phyloP scores from a whole-genome alignment of 2,329 filamentous ascomycete genomes.

The Dactylonectria estremocensis region DNA sequence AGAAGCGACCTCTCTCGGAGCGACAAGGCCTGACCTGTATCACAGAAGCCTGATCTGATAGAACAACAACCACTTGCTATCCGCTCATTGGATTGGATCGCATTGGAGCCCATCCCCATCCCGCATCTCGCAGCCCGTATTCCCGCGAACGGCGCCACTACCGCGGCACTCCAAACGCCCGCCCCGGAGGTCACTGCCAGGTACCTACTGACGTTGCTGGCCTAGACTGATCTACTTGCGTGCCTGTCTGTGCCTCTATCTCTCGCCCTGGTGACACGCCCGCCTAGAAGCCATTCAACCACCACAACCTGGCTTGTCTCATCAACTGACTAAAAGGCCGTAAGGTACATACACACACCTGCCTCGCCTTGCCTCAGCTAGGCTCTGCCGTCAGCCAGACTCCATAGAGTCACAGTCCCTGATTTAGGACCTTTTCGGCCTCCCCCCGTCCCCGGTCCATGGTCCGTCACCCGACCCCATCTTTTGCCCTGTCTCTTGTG shows the following conservation, averaged over 20 bases:
- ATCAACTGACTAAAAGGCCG: conserved; percentile 31
- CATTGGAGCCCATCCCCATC: conserved; percentile 13
- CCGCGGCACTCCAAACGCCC: conserved; percentile 21
- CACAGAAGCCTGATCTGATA: too few relatives aligned
- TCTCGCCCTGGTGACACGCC: conserved; percentile 31
- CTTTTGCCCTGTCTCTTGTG: conserved; percentile 45
- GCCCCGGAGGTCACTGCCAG: conserved; percentile 40
- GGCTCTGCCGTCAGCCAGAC: conserved; percentile 19
- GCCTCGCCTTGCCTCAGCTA: conserved; percentile 14
- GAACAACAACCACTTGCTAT: too few relatives aligned
- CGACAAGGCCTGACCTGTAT: too few relatives aligned
- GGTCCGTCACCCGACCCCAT: conserved; percentile 50
- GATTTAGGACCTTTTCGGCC: conserved; percentile 38
- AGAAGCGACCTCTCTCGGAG: background rate
- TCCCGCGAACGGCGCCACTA: conserved; percentile 20
- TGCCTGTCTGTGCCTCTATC: conserved; percentile 31
- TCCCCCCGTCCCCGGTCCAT: conserved; percentile 21
- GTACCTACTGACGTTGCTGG: conserved; percentile 41
- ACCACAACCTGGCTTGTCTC: conserved; percentile 22
- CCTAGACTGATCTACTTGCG: conserved; percentile 25
- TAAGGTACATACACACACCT: conserved; percentile 13
- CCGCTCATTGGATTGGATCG: conserved; percentile 15
- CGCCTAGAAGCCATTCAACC: conserved; percentile 22
- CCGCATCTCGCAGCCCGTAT: conserved; percentile 28
- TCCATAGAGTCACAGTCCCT: conserved; percentile 34